Percentiles rank a stretch among this genome's conserved stretches.
Evolutionary conservation across 768 basidiomycete species (phyloP).

Genomic region (Neoboletus brunneissimus): DNA sequence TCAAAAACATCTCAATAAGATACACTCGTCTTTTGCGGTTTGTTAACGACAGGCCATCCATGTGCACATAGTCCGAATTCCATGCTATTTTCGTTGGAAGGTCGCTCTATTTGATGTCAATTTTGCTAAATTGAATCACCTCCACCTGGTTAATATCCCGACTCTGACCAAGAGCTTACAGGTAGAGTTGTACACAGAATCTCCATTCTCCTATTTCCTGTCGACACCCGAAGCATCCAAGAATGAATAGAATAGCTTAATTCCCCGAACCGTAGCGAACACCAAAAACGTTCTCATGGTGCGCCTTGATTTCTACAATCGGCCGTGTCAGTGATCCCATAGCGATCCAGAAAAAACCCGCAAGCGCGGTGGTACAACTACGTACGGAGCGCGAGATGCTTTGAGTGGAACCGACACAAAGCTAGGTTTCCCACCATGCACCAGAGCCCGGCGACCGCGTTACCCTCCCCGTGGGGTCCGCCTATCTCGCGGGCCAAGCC

Average conservation of each 20-base stretch:
- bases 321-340: not conserved
- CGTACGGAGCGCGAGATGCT: slow-evolving; percentile 63
- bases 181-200: not conserved
- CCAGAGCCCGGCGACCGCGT: slow-evolving; percentile 42
- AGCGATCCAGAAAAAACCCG: too few relatives aligned
- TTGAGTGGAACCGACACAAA: slow-evolving; percentile 63
- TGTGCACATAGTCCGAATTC: not conserved
- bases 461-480: slow-evolving; percentile 23
- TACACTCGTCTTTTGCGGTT: not conserved
- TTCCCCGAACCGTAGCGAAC: slow-evolving; percentile 13
- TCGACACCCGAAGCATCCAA: not conserved
- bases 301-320: slow-evolving; percentile 63
- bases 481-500: slow-evolving; percentile 47
- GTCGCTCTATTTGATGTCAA: not conserved
- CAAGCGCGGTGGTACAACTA: slow-evolving; percentile 10
- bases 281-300: slow-evolving; percentile 47
- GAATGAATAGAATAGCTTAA: not conserved
- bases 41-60: not conserved
- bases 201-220: too few relatives aligned
- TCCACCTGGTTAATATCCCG: not conserved
- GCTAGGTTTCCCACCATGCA: slow-evolving; percentile 63
- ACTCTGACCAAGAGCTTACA: not conserved
- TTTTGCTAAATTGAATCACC: not conserved
- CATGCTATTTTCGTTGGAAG: not conserved
- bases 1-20: not conserved